These are phyloP conservation scores for Apophysomyces elegans DNA, from an alignment of 371 early-diverging fungal species.

Conservation along the genomic window DNA sequence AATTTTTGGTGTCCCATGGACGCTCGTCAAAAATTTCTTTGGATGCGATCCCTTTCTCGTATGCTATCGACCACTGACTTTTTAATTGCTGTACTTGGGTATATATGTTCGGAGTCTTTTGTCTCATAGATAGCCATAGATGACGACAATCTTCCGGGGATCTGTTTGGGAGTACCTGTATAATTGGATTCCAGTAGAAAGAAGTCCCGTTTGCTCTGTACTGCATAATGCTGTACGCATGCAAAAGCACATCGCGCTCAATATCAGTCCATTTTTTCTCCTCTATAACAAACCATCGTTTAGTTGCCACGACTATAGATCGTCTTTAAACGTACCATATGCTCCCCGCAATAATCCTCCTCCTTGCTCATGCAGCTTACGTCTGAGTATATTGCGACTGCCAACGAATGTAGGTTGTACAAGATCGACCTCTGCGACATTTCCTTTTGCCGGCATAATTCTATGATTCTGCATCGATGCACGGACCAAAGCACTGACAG, in stretches of 20 bases:
- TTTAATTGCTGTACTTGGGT: slow-evolving; percentile 12
- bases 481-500: not conserved
- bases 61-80: slow-evolving; percentile 18
- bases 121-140: slow-evolving; percentile 4
- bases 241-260: slow-evolving; percentile 15
- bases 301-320: not conserved
- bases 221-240: slow-evolving; percentile 23
- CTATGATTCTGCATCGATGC: not conserved
- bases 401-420: slow-evolving; percentile 19
- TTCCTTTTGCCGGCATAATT: not conserved
- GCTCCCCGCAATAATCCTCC: not conserved
- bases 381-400: slow-evolving; percentile 15
- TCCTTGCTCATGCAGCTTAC: not conserved
- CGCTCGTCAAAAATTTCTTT: slow-evolving; percentile 18
- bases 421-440: not conserved
- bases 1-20: slow-evolving; percentile 24
- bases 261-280: slow-evolving; percentile 12
- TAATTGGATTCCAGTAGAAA: slow-evolving; percentile 22
- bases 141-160: slow-evolving; percentile 11
- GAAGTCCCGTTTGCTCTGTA: slow-evolving; percentile 13
- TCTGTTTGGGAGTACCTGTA: slow-evolving; percentile 14
- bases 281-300: not conserved
- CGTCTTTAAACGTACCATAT: not conserved
- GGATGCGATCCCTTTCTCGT: slow-evolving; percentile 11
- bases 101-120: slow-evolving; percentile 1